Evolutionary conservation across 2,329 filamentous ascomycete genomes (phyloP), one percentile per base, ranked within the genome.

Genomic region (Botrytis byssoidea): DNA sequence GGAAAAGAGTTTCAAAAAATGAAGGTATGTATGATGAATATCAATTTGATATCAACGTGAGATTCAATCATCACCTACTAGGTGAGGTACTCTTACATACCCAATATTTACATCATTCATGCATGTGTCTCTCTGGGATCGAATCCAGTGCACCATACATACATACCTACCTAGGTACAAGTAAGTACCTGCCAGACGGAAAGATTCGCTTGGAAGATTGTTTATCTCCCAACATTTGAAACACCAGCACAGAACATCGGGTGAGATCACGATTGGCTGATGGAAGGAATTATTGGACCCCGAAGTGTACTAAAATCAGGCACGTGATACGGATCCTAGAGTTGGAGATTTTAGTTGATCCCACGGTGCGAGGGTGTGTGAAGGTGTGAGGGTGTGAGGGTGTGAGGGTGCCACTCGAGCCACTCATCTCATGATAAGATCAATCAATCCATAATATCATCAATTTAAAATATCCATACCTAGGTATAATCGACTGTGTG

Each of bases 181-280:
- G 35, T 35, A 35, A 10, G 14, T 48, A 16, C 25, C 25, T n/a
- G 22, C 42, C 32, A 18, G 16, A 67, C 64, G 32, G 44, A 25
- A 67, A 40, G 20, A 67, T 37, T 51, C 64, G 64, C 64, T 51
- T 67, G 64, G 44, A 25, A 51, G 35, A 69, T 59, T 59, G 66
- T 59, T 40, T 29, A 55, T 67, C 51, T 44, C n/a, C 40, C 66
- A 29, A 59, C 40, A 8, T 70, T 59, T 60, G 46, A 68, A 68
- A 70, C 48, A 44, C 18, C 67, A 42, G 67, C 40, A 70, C 40
- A 44, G 55, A 70, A 70, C 67, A 70, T 70, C 67, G 55, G 51
- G 67, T 70, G 42, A 44, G 55, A 35, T 46, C 14, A 70, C 16
- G 29, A 70, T 70, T 70, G 51, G 67, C 3, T 20, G 25, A 16